These are phyloP conservation scores for Sistotremastrum niveocremeum DNA, from an alignment of 768 basidiomycete species.

Conservation along the genomic window DNA sequence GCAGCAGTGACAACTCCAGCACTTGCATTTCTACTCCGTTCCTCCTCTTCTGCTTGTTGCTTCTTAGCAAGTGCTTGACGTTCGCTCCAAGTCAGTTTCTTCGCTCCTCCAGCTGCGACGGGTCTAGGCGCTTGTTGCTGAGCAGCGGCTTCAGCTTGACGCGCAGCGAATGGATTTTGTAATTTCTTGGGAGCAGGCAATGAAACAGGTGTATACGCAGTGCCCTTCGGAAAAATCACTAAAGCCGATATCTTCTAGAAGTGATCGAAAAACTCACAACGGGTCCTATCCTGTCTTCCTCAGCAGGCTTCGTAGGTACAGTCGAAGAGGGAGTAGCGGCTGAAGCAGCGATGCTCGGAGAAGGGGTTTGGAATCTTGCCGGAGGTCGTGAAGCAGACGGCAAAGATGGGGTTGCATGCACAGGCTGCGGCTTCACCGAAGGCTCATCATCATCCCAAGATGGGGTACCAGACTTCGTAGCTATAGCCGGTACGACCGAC, in stretches of 20 bases:
- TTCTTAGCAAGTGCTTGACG: conserved; percentile 86
- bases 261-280: conserved; percentile 26
- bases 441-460: conserved; percentile 39
- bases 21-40: conserved; percentile 34
- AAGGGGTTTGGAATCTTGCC: conserved; percentile 9
- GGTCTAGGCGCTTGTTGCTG: conserved; percentile 5
- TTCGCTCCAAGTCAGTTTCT: conserved; percentile 91
- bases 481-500: conserved; percentile 30
- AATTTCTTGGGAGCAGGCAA: conserved; percentile 79
- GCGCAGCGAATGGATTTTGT: conserved; percentile 66
- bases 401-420: conserved; percentile 22
- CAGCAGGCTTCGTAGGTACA: conserved; percentile 49
- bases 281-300: conserved; percentile 74
- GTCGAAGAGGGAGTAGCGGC: conserved; percentile 29
- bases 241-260: neutral
- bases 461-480: conserved; percentile 31
- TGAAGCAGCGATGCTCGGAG: conserved; percentile 17
- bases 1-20: conserved; percentile 32
- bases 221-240: conserved; percentile 32
- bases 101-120: conserved; percentile 25
- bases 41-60: conserved; percentile 68
- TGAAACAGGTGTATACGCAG: conserved; percentile 78
- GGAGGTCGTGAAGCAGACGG: neutral
- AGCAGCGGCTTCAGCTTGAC: conserved; percentile 17
- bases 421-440: conserved; percentile 18